Evolutionary conservation across 257 asterid genomes (phyloP), one percentile per base, ranked within the genome.

Genomic region (Eustoma russellianum): DNA sequence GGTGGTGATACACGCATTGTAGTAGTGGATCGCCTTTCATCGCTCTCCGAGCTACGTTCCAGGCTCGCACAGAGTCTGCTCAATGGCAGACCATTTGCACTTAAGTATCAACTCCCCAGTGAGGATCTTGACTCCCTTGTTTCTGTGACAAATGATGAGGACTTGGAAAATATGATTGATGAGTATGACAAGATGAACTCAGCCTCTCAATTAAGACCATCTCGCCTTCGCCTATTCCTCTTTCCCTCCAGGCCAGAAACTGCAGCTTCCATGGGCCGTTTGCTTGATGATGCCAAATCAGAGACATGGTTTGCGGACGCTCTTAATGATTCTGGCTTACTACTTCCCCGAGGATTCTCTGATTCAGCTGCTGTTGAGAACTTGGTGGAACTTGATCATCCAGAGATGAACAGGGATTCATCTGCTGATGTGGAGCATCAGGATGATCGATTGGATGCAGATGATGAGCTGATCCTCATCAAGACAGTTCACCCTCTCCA

Each of bases 1-100:
- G 91, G 95, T 18, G 94, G 95, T 13, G 91, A 81, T 16, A 86
- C 94, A 2, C 88, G 94, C 69, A 83, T 86, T 55, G 79, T 86
- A 53, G 86, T 79, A 8, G 70, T 63, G 7, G 94, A 83, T 18
- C 82, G 88, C 60, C 74, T 60, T 7, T 60, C 77, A 38, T 66
- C 94, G 24, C 74, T 83, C 9, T 13, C 77, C 6, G 94, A 81
- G 28, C 70, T 86, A 61, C 83, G 67, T 33, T 43, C 76, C 48
- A 84, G 86, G 55, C 85, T 86, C 74, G 79, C 91, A 52, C 74
- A 60, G 28, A 67, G 74, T 19, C 81, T 86, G 62, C 82, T 86
- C 50, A 68, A 75, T 50, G 86, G 83, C 59, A 79, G 80, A 14
- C 62, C 62, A 9, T 79, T 86, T 56, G 38, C 72, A 13, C 82